A percentile compares a stretch with the other conserved stretches of the same genome.
Evolutionary conservation across 116 monocot species (phyloP).

Genomic region (Cymodocea nodosa): DNA sequence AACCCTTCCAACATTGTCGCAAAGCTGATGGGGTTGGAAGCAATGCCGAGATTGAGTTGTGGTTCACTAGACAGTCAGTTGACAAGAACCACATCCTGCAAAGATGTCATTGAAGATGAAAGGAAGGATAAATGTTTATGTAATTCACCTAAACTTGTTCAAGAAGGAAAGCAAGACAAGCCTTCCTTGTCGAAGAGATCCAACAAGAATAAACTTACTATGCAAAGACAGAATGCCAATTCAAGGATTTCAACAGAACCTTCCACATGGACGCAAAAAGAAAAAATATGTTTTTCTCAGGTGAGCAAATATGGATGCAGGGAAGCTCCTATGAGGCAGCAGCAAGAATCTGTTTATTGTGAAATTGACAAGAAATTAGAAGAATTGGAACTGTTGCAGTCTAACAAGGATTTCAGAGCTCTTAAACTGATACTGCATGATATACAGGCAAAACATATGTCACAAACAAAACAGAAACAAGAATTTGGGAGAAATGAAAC

Average conservation of each 20-base stretch:
- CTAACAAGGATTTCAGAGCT: too few relatives aligned
- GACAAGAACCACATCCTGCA: background rate
- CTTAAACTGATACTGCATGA: slow-evolving; percentile 90
- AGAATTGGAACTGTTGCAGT: too few relatives aligned
- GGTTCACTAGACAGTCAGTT: slow-evolving; percentile 3
- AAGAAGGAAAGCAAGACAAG: slow-evolving; percentile 11
- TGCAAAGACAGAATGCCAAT: slow-evolving; percentile 17
- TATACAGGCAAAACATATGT: slow-evolving; percentile 61
- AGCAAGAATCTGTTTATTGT: slow-evolving; percentile 37
- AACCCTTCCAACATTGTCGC: slow-evolving; percentile 59
- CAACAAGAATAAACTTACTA: slow-evolving; percentile 5
- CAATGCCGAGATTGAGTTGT: slow-evolving; percentile 30
- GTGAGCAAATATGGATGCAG: background rate
- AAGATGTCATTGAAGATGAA: background rate
- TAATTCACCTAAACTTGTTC: background rate
- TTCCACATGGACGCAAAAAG: slow-evolving; percentile 70
- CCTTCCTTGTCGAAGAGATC: slow-evolving; percentile 14
- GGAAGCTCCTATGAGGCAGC: slow-evolving; percentile 20
- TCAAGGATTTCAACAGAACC: slow-evolving; percentile 43
- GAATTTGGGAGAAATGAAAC: background rate
- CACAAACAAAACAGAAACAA: slow-evolving; percentile 18
- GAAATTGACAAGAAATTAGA: too few relatives aligned
- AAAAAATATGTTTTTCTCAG: slow-evolving; percentile 15
- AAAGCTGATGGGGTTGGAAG: slow-evolving; percentile 94
- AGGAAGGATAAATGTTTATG: background rate